phyloP scores from a whole-genome alignment of 1,284 basidiomycete species.

The Trametes hirsuta region DNA sequence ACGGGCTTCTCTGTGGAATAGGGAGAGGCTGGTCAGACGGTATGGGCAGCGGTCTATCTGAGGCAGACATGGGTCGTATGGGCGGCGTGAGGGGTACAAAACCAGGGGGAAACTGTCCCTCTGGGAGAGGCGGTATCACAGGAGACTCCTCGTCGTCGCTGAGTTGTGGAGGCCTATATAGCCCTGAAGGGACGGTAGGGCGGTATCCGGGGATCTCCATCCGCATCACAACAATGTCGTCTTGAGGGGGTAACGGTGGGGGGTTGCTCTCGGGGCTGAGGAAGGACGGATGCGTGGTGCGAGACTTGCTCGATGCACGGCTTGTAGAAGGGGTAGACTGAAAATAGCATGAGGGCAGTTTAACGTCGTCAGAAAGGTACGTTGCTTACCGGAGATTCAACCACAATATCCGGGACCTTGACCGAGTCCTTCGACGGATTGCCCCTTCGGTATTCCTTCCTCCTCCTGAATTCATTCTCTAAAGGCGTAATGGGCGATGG shows the following conservation, averaged over 20 bases:
- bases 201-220: conserved; percentile 18
- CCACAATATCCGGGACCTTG: conserved; percentile 25
- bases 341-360: neutral
- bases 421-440: conserved; percentile 15
- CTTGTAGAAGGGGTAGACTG: conserved; percentile 21
- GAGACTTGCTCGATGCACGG: conserved; percentile 15
- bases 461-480: conserved; percentile 24
- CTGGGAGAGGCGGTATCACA: conserved; percentile 11
- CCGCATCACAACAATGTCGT: conserved; percentile 22
- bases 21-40: conserved; percentile 8
- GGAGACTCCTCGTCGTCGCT: conserved; percentile 10
- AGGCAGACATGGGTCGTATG: neutral
- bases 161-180: conserved; percentile 15
- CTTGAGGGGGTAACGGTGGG: conserved; percentile 14
- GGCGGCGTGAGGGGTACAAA: conserved; percentile 23
- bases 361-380: neutral
- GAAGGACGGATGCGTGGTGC: conserved; percentile 22
- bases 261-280: conserved; percentile 25
- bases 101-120: conserved; percentile 20
- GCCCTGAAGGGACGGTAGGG: conserved; percentile 8
- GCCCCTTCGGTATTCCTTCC: conserved; percentile 7
- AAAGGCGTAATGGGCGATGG: conserved; percentile 18
- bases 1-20: conserved; percentile 10
- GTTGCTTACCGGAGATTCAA: conserved; percentile 26
- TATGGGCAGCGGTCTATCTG: neutral